Evolutionary conservation across 352 stramenopile species (phyloP), one percentile per base, ranked within the genome.

Genomic region (Globisporangium alternatum): DNA sequence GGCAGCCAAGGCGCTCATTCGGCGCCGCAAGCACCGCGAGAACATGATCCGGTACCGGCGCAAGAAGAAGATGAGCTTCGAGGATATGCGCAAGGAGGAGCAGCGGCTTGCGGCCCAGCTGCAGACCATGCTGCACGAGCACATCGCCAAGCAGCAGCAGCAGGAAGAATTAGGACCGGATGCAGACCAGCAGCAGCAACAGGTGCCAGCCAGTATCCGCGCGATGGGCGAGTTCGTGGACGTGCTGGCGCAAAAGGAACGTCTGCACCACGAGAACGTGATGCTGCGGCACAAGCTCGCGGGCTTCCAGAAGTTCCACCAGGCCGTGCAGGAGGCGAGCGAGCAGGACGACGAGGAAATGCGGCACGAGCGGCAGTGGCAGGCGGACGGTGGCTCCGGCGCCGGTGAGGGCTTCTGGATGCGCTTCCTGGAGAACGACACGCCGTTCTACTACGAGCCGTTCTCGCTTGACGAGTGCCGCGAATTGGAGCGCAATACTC

Each of bases 31-130:
- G 48, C 74, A 81, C 57, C 74, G 74, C 12, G 74, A 81, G 55
- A 81, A 81, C 61, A 81, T 81, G 74, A 69, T 81, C 43, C 74
- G 75, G 57, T 81, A 77, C 65, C 68, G 74, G 10, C 65, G 56
- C 45, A 81, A 78, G 66, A 81, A 81, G 71, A 81, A 81, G 60
- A 69, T 69, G 49, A 64, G 70, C 56, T 63, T 78, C 35, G 65
- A 68, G 7, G 71, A 81, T 49, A 71, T 81, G 66, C 65, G 66
- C 22, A 66, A 37, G 8, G 61, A 69, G 55, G 70, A 81, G 60
- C 60, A 66, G 21, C 61, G 65, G 28, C 71, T 81, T n/a, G 68
- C 75, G n/a, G 54, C 64, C 39, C 60, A 64, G 13, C 55, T 81
- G 30, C 68, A 78, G 30, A 41, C 8, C 47, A 60, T 51, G 21